Percentiles rank a stretch among this genome's conserved stretches.
These are phyloP conservation scores for Gryganskiella cystojenkinii DNA, from an alignment of 192 early-diverging fungal species.

Conservation along the genomic window DNA sequence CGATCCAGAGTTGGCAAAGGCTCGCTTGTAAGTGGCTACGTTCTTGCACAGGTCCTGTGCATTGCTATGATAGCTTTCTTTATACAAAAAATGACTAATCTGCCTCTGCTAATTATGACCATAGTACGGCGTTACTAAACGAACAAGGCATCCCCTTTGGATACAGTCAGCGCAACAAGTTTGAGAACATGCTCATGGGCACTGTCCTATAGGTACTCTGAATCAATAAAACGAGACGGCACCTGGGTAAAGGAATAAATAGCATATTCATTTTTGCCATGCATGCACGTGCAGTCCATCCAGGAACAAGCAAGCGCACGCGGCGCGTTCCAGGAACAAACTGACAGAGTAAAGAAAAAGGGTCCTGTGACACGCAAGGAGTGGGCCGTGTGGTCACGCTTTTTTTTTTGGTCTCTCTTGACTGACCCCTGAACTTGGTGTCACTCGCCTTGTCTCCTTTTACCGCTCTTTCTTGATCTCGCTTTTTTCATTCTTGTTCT, in stretches of 20 bases:
- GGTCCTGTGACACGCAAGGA: not conserved
- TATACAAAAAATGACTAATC: not conserved
- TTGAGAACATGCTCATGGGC: conserved; percentile 43
- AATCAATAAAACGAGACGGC: too few species aligned
- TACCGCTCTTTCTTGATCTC: not conserved
- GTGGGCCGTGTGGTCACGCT: not conserved
- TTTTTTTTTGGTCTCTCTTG: not conserved
- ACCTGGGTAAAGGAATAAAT: too few species aligned
- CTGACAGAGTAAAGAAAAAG: not conserved
- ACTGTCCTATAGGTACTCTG: conserved; percentile 17
- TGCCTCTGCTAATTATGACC: not conserved
- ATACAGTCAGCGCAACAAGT: conserved; percentile 43
- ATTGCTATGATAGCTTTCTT: not conserved
- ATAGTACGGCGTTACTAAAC: conserved; percentile 24
- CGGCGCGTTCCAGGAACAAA: conserved; percentile 5
- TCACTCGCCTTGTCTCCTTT: not conserved
- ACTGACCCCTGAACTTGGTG: not conserved
- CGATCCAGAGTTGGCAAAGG: conserved; percentile 38
- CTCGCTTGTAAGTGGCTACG: conserved; percentile 27
- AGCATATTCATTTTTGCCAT: too few species aligned
- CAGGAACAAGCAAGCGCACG: not conserved
- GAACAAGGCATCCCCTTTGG: conserved; percentile 29
- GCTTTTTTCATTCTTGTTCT: not conserved
- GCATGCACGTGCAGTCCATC: too few species aligned
- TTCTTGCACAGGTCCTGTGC: too few species aligned